A percentile compares a stretch with the other conserved stretches of the same genome.
Evolutionary conservation across 1,139 yeast species (phyloP).

Genomic region (Wickerhamomyces sp.): DNA sequence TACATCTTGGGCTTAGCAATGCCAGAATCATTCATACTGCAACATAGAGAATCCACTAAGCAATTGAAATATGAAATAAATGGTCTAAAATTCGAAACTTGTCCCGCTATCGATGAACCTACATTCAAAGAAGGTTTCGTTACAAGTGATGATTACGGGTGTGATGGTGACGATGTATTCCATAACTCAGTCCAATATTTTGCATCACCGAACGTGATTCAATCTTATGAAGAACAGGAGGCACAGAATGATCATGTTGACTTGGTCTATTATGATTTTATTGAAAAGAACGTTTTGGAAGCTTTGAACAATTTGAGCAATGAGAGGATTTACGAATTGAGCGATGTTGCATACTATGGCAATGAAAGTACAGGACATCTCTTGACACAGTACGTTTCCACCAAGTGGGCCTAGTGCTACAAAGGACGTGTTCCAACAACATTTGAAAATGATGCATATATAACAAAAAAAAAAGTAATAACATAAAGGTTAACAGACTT

Average conservation of each 20-base stretch:
- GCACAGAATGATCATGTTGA: conserved; percentile 35
- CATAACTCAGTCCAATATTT: conserved; percentile 60
- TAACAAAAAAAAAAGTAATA: conserved; percentile 3
- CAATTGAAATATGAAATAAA: not conserved
- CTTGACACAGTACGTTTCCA: conserved; percentile 34
- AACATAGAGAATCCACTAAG: not conserved
- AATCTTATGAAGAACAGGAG: conserved; percentile 32
- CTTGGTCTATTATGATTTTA: conserved; percentile 73
- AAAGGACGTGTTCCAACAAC: too few relatives aligned
- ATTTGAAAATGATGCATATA: conserved; percentile 4
- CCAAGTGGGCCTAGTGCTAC: too few relatives aligned
- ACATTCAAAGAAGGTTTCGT: conserved; percentile 52
- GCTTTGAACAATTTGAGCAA: conserved; percentile 42
- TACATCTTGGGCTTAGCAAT: conserved; percentile 14
- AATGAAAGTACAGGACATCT: conserved; percentile 48
- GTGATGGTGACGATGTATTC: conserved; percentile 82
- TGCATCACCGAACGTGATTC: conserved; percentile 74
- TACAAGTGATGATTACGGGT: conserved; percentile 79
- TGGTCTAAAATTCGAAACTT: conserved; percentile 7
- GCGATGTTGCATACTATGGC: conserved; percentile 39
- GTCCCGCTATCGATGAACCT: conserved; percentile 26
- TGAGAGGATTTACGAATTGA: conserved; percentile 16
- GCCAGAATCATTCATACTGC: conserved; percentile 11
- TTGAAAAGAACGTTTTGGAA: conserved; percentile 53
- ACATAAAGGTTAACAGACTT: conserved; percentile 37